Conservation (phyloP, 129 eudicot species). For the Flaveria sonorensis region DNA sequence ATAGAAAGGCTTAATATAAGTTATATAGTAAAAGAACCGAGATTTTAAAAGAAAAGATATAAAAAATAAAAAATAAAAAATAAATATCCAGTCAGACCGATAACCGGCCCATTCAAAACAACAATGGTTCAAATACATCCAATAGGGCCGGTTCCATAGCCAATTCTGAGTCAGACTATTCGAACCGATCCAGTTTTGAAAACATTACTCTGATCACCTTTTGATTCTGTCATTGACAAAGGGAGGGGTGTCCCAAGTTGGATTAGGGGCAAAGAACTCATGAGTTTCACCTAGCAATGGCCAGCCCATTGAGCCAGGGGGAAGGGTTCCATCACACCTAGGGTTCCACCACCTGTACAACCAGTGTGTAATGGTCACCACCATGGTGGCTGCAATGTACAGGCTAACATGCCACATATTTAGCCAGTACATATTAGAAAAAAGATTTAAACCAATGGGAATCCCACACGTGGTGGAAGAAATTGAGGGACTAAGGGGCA, state of each 20-base stretch:
- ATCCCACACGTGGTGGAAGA: not conserved
- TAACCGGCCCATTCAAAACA: slow-evolving; percentile 4
- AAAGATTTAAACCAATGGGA: not conserved
- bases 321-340: slow-evolving; percentile 75
- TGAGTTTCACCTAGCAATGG: slow-evolving; percentile 83
- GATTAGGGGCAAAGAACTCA: slow-evolving; percentile 66
- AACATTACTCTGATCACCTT: slow-evolving; percentile 46
- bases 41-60: too few species aligned
- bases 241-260: slow-evolving; percentile 63
- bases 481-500: not conserved
- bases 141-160: too few species aligned
- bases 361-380: slow-evolving; percentile 55
- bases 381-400: slow-evolving; percentile 36
- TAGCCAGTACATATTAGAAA: not conserved
- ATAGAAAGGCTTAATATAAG: too few species aligned
- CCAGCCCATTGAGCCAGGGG: slow-evolving; percentile 98
- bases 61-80: too few species aligned
- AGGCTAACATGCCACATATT: slow-evolving; percentile 52
- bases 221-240: slow-evolving; percentile 82
- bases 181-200: too few species aligned
- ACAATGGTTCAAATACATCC: too few species aligned
- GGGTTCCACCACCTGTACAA: slow-evolving; percentile 81
- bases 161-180: too few species aligned
- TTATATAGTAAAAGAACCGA: too few species aligned
- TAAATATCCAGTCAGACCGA: too few species aligned